Percentiles rank a stretch among this genome's conserved stretches.
phyloP scores from a whole-genome alignment of 495 filamentous ascomycete genomes.

The Penicillium bialowiezense region DNA sequence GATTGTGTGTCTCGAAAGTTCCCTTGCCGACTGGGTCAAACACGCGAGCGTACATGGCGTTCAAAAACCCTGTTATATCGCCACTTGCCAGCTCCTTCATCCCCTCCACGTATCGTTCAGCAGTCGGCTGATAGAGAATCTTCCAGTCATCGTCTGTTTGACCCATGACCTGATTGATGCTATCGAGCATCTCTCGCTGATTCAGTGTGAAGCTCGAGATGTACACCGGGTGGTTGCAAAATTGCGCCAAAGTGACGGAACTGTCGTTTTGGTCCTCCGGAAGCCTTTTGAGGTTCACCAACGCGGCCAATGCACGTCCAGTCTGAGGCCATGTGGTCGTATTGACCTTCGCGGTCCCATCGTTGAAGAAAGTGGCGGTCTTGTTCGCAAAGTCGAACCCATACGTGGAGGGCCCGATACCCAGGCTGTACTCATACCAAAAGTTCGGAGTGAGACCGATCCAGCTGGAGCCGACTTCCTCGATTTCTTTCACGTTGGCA shows the following conservation, averaged over 20 bases:
- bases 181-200: conserved; percentile 54
- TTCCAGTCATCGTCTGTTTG: conserved; percentile 54
- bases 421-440: conserved; percentile 55
- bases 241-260: conserved; percentile 30
- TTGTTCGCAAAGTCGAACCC: conserved; percentile 50
- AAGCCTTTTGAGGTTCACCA: conserved; percentile 43
- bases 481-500: conserved; percentile 34
- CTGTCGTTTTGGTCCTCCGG: conserved; percentile 47
- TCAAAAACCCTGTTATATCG: conserved; percentile 45
- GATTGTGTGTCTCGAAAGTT: conserved; percentile 41
- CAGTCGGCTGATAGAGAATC: conserved; percentile 38
- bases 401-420: conserved; percentile 25
- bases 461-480: conserved; percentile 46
- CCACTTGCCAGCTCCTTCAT: conserved; percentile 39
- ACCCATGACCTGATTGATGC: conserved; percentile 52
- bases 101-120: conserved; percentile 45
- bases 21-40: conserved; percentile 45
- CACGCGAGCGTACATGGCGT: conserved; percentile 47
- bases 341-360: conserved; percentile 41
- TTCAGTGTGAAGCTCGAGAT: conserved; percentile 46
- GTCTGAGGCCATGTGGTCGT: conserved; percentile 43
- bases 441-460: conserved; percentile 48
- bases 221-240: conserved; percentile 42
- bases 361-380: conserved; percentile 45
- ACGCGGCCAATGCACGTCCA: conserved; percentile 44